phyloP scores from a whole-genome alignment of 2,329 filamentous ascomycete species.

The Westerdykella sp. region DNA sequence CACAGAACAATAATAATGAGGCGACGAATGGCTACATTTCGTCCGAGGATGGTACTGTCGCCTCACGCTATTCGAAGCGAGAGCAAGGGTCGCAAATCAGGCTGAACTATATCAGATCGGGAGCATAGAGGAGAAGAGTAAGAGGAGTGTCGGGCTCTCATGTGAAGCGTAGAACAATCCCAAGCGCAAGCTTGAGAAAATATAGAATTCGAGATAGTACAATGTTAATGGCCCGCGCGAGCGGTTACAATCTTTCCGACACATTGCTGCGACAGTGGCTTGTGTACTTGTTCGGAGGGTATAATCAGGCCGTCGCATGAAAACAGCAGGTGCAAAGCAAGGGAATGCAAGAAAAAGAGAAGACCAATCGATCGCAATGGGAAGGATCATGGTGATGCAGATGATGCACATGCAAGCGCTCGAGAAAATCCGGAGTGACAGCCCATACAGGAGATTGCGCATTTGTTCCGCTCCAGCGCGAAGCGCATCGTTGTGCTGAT shows the following conservation, averaged over 20 bases:
- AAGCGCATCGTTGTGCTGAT: slow-evolving; percentile 9
- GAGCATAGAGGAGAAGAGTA: slow-evolving; percentile 6
- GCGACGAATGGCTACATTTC: no score
- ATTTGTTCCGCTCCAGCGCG: slow-evolving; percentile 9
- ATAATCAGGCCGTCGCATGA: slow-evolving; percentile 26
- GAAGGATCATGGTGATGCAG: slow-evolving; percentile 20
- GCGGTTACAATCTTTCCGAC: slow-evolving; percentile 37
- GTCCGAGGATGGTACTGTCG: neutral
- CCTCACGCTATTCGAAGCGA: slow-evolving; percentile 6
- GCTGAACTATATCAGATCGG: slow-evolving; percentile 15
- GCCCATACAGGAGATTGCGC: slow-evolving; percentile 9
- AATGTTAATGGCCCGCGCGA: slow-evolving; percentile 31
- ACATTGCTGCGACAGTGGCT: neutral
- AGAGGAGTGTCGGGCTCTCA: no score
- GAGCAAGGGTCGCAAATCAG: slow-evolving; percentile 10
- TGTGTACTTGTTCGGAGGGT: slow-evolving; percentile 15
- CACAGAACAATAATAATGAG: no score
- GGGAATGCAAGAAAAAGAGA: no score
- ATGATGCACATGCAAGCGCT: slow-evolving; percentile 19
- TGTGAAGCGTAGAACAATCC: no score
- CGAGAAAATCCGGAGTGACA: slow-evolving; percentile 6
- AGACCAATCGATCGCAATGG: no score
- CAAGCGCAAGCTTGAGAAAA: neutral
- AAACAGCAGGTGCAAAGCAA: slow-evolving; percentile 1
- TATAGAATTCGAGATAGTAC: neutral